Evolutionary conservation across 495 filamentous ascomycete genomes (phyloP).

Genomic region (Penicillium nucicola): DNA sequence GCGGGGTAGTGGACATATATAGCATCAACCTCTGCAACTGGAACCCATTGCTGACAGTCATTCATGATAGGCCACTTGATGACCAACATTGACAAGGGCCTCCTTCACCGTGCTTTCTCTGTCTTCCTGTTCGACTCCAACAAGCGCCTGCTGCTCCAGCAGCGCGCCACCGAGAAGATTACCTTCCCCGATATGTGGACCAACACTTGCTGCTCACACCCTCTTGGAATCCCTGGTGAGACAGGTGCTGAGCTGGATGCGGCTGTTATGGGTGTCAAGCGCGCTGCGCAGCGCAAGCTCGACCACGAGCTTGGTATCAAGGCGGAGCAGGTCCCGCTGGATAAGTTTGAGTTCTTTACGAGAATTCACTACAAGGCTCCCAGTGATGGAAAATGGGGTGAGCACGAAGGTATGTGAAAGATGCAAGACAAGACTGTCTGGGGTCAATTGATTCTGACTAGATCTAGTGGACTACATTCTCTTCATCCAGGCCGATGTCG

Average conservation of each 20-base stretch:
- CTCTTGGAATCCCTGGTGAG: constrained; percentile 85
- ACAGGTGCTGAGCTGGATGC: constrained; percentile 80
- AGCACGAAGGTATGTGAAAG: constrained; percentile 83
- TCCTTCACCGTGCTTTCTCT: constrained; percentile 96
- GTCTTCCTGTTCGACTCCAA: constrained; percentile 94
- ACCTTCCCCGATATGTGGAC: constrained; percentile 99
- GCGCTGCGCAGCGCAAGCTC: constrained; percentile 88
- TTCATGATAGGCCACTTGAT: constrained; percentile 79
- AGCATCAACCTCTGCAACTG: neutral
- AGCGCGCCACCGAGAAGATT: constrained; percentile 95
- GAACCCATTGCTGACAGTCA: neutral
- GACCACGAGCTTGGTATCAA: constrained; percentile 94
- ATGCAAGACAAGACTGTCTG: neutral
- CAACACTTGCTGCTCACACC: constrained; percentile 99
- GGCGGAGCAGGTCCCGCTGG: constrained; percentile 82
- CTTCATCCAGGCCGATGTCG: constrained; percentile 92
- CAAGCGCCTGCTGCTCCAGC: constrained; percentile 87
- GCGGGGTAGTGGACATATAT: constrained; percentile 7
- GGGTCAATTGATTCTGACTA: constrained; percentile 9
- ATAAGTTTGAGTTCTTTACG: constrained; percentile 91
- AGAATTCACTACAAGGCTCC: constrained; percentile 98
- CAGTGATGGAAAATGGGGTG: constrained; percentile 96
- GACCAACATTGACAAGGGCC: constrained; percentile 93
- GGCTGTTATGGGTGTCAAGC: constrained; percentile 79
- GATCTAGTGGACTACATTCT: constrained; percentile 93